Evolutionary conservation across 2,329 filamentous ascomycete genomes (phyloP), one percentile per base, ranked within the genome.

Genomic region (Phaeophleospora eucalypticola): DNA sequence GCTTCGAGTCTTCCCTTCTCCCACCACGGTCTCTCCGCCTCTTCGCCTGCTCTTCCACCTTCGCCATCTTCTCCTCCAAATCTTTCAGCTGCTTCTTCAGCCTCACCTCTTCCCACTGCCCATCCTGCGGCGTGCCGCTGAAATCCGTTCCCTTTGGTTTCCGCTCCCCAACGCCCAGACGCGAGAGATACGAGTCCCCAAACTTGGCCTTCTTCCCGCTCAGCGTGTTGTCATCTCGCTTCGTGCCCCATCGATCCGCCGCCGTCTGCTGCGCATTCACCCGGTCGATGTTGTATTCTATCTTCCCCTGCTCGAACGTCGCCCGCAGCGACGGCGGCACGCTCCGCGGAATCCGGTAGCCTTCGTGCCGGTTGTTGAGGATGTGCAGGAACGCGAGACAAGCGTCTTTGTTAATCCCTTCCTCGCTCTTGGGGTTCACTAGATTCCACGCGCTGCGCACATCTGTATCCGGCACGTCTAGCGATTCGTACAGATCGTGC

Each of bases 161-260:
- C 62, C 90, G 86, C 43, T 82, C 81, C 16, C 82, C 81, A 4
- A 83, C 76, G 6, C 93, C 93, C 33, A 98, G 78, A 10, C 93
- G 84, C 51, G 87, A 94, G 47, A 98, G 80, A 70, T 97, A 98
- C 54, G 95, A 87, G 68, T 98, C 93, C 56, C 93, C 93, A 64
- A 98, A 98, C 72, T 95, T 96, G 59, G 89, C 86, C 72, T 98
- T 98, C 64, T 87, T 86, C 48, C 91, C 90, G 0, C 89, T 93
- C 29, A 80, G 72, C 0, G 91, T 96, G 56, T 80, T 80, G 42
- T 94, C 88, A 63, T 90, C 87, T 39, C 84, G 81, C 53, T 85
- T 82, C 51, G 82, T 79, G 2, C 87, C 89, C 86, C 89, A 95
- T 60, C 85, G 82, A 51, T 86, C 86, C 33, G 81, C 76, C 2